A percentile compares a stretch with the other conserved stretches of the same genome.
phyloP scores from a whole-genome alignment of 345 rosid genomes.

The Salix dunnii region DNA sequence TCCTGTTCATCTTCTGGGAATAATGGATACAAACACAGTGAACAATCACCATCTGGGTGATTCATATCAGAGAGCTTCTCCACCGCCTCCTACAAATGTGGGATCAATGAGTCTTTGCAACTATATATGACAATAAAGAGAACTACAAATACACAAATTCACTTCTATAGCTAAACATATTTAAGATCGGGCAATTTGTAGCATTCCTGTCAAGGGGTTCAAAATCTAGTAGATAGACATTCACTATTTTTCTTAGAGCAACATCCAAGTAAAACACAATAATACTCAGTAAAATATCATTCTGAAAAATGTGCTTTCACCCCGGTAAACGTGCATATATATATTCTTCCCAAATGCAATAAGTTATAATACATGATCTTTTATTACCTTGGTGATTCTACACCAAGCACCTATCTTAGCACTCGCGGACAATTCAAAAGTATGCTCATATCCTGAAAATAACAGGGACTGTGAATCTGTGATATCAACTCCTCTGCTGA shows the following conservation, averaged over 20 bases:
- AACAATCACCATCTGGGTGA: constrained; percentile 88
- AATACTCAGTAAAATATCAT: neutral
- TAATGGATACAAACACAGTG: constrained; percentile 72
- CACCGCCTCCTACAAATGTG: constrained; percentile 66
- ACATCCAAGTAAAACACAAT: neutral
- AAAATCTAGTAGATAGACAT: neutral
- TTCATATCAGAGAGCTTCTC: constrained; percentile 79
- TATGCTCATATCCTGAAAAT: neutral
- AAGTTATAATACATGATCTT: neutral
- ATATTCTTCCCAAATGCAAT: neutral
- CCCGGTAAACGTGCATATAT: neutral
- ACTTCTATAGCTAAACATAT: neutral
- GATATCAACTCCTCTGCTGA: neutral
- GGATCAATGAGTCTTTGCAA: constrained; percentile 9
- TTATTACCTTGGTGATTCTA: neutral
- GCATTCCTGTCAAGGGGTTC: neutral
- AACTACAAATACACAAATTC: neutral
- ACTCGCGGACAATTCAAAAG: neutral
- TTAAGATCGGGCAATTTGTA: neutral
- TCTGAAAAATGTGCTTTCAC: neutral
- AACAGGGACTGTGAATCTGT: neutral
- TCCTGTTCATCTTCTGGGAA: constrained; percentile 46
- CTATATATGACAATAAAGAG: neutral
- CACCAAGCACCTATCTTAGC: neutral
- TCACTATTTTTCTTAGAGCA: neutral